Percentiles rank a stretch among this genome's conserved stretches.
Conservation (phyloP, 306 rosid species). For the Trifolium fragiferum region DNA sequence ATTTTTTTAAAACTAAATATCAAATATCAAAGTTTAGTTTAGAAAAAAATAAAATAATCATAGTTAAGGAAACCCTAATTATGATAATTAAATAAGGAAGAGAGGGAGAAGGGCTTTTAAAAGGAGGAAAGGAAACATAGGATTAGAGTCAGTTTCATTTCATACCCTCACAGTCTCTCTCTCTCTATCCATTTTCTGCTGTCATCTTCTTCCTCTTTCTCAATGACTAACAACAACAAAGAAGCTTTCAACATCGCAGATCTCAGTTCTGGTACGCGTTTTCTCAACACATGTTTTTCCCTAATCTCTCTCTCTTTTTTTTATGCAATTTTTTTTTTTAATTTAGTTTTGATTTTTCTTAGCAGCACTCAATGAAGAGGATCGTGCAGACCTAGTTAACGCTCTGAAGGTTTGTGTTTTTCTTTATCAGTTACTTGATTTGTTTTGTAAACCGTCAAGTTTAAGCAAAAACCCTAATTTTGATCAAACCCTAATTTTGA, state of each 20-base stretch:
- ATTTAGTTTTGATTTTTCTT: background rate
- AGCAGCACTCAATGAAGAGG: constrained; percentile 62
- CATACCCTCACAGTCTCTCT: background rate
- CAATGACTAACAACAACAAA: constrained; percentile 15
- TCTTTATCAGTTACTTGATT: too few species aligned
- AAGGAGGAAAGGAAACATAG: background rate
- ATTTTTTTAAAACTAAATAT: too few species aligned
- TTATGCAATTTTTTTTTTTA: background rate
- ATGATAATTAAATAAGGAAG: background rate
- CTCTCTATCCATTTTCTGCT: background rate
- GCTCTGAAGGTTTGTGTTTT: constrained; percentile 65
- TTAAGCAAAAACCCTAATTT: background rate
- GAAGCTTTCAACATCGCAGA: constrained; percentile 22
- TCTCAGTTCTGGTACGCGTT: constrained; percentile 14
- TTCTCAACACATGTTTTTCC: background rate
- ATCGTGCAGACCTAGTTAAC: constrained; percentile 67
- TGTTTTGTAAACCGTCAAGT: background rate
- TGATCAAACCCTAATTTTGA: background rate
- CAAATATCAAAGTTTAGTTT: background rate
- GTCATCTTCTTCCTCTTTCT: background rate
- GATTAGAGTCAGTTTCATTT: background rate
- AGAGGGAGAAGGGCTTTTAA: constrained; percentile 25
- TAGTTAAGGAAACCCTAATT: background rate
- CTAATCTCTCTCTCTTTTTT: background rate
- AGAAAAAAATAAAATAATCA: background rate